A percentile compares a stretch with the other conserved stretches of the same genome.
These are phyloP conservation scores for Psophocarpus tetragonolobus DNA, from an alignment of 306 rosid genomes.

Conservation along the genomic window DNA sequence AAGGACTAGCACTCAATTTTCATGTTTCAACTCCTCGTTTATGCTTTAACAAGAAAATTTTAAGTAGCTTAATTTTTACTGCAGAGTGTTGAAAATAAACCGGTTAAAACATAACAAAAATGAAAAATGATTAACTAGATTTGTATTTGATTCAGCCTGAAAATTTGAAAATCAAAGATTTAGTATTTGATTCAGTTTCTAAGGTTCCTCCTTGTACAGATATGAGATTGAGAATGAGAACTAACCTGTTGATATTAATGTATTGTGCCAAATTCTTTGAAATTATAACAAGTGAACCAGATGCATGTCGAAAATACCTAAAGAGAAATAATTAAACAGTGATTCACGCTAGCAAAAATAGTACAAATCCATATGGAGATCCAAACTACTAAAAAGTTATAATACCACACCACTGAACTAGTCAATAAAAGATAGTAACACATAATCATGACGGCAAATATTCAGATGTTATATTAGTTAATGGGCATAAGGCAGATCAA, in stretches of 20 bases:
- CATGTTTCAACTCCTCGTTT: neutral
- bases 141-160: neutral
- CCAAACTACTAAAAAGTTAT: slow-evolving; percentile 20
- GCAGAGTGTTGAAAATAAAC: neutral
- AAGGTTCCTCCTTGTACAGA: neutral
- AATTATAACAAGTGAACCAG: slow-evolving; percentile 78
- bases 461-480: neutral
- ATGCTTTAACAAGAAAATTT: neutral
- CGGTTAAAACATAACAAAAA: neutral
- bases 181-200: neutral
- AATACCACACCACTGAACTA: neutral
- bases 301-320: slow-evolving; percentile 96
- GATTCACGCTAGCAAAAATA: slow-evolving; percentile 6
- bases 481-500: neutral
- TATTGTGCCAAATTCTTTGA: slow-evolving; percentile 89
- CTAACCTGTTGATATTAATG: slow-evolving; percentile 90
- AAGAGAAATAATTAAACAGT: slow-evolving; percentile 27
- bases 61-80: neutral
- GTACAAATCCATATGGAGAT: slow-evolving; percentile 11
- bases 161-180: neutral
- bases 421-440: neutral
- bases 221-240: slow-evolving; percentile 27
- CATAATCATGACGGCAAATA: neutral
- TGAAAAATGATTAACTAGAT: neutral
- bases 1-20: neutral